A percentile compares a stretch with the other conserved stretches of the same genome.
These are phyloP conservation scores for Eucalyptus polyanthemos DNA, from an alignment of 345 rosid species.

Conservation along the genomic window DNA sequence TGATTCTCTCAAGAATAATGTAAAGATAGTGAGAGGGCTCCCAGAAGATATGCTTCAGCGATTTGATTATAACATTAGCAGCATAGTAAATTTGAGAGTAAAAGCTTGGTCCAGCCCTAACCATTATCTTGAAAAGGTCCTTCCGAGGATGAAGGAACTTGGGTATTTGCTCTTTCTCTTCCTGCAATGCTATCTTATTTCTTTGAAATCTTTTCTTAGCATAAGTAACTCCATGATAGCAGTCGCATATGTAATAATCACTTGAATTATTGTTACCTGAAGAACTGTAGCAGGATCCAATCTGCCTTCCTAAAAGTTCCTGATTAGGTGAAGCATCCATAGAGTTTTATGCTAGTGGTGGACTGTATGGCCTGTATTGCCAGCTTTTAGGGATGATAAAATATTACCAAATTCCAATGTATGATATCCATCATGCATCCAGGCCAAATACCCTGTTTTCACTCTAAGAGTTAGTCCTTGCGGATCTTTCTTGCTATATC, in stretches of 20 bases:
- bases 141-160: slow-evolving; percentile 38
- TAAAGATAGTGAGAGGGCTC: slow-evolving; percentile 63
- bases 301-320: neutral
- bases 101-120: slow-evolving; percentile 89
- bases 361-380: neutral
- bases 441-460: neutral
- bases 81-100: slow-evolving; percentile 81
- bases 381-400: neutral
- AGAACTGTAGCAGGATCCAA: neutral
- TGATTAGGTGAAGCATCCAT: neutral
- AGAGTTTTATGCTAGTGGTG: neutral
- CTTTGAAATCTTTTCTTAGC: neutral
- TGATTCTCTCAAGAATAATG: slow-evolving; percentile 57
- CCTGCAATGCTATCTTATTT: neutral
- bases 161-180: neutral
- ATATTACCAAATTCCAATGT: neutral
- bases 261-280: neutral
- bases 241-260: neutral
- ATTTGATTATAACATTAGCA: slow-evolving; percentile 81
- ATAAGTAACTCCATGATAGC: neutral
- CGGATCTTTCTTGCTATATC: neutral
- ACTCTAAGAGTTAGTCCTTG: neutral
- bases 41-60: slow-evolving; percentile 76
- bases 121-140: slow-evolving; percentile 86
- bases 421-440: neutral